These are phyloP conservation scores for Rhodotorula sp. DNA, from an alignment of 1,284 basidiomycete genomes.

Conservation along the genomic window DNA sequence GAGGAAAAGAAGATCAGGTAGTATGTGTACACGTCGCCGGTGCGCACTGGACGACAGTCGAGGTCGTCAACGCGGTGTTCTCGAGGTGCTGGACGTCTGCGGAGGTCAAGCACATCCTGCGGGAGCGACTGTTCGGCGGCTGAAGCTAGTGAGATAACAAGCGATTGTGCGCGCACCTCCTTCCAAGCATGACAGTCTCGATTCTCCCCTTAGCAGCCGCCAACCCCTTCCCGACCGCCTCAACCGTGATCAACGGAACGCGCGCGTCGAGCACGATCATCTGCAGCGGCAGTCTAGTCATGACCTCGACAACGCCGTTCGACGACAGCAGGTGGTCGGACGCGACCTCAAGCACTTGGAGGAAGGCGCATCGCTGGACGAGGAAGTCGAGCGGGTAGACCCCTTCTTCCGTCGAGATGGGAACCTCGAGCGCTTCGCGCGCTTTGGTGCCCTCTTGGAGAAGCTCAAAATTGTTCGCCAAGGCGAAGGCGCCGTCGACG, in stretches of 20 bases:
- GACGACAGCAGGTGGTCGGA: not conserved
- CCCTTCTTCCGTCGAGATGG: not conserved
- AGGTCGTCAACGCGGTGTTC: too few relatives aligned
- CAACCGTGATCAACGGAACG: not conserved
- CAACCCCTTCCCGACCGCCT: not conserved
- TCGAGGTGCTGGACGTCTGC: not conserved
- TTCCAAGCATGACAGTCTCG: not conserved
- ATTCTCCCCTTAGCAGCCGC: not conserved
- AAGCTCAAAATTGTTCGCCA: not conserved
- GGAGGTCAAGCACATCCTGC: not conserved
- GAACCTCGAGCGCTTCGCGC: not conserved
- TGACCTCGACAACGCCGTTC: not conserved
- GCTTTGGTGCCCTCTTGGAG: not conserved
- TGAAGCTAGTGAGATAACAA: too few relatives aligned
- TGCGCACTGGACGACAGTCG: too few relatives aligned
- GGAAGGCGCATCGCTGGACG: not conserved
- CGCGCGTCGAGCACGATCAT: not conserved
- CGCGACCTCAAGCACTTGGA: conserved; percentile 2
- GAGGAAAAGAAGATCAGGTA: too few relatives aligned
- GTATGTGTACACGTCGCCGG: too few relatives aligned
- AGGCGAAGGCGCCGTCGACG: not conserved
- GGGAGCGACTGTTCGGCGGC: too few relatives aligned
- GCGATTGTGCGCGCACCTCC: too few relatives aligned
- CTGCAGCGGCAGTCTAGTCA: not conserved
- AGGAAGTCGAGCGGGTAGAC: conserved; percentile 2